Evolutionary conservation across 305 asterid genomes (phyloP).

Genomic region (Striga hermonthica): DNA sequence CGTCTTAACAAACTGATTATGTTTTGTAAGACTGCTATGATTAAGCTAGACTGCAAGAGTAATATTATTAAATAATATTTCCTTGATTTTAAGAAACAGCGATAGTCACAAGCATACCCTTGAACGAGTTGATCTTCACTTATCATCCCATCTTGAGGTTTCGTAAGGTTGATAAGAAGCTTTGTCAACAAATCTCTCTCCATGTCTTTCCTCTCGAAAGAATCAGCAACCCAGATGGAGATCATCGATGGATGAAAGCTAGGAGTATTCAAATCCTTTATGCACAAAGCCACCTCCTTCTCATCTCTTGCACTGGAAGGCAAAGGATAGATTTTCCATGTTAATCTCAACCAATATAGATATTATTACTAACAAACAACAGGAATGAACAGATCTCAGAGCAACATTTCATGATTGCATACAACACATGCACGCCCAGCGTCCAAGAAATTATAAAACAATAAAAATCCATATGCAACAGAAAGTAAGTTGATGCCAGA

Average conservation of each 20-base stretch:
- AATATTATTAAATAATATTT: no score
- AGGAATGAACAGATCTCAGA: no score
- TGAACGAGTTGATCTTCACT: conserved; percentile 46
- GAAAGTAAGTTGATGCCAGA: no score
- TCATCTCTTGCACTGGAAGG: conserved; percentile 54
- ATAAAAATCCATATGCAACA: no score
- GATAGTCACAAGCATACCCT: conserved; percentile 51
- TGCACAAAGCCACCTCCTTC: conserved; percentile 56
- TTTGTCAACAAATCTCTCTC: conserved; percentile 53
- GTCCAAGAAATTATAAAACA: no score
- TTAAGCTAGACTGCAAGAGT: background rate
- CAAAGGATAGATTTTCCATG: no score
- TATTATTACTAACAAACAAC: no score
- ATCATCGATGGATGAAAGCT: conserved; percentile 58
- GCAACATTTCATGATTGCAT: no score
- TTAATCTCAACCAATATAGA: no score
- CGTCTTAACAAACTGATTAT: background rate
- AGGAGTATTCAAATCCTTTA: conserved; percentile 59
- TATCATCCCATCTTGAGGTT: conserved; percentile 38
- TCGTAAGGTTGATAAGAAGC: conserved; percentile 52
- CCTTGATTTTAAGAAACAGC: no score
- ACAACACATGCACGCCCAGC: no score
- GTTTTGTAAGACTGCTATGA: background rate
- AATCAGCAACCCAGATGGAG: conserved; percentile 56
- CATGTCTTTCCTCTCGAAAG: conserved; percentile 61